Base-by-base conservation (phyloP, 495 filamentous ascomycete species). In the Aspergillus nanangensis region DNA sequence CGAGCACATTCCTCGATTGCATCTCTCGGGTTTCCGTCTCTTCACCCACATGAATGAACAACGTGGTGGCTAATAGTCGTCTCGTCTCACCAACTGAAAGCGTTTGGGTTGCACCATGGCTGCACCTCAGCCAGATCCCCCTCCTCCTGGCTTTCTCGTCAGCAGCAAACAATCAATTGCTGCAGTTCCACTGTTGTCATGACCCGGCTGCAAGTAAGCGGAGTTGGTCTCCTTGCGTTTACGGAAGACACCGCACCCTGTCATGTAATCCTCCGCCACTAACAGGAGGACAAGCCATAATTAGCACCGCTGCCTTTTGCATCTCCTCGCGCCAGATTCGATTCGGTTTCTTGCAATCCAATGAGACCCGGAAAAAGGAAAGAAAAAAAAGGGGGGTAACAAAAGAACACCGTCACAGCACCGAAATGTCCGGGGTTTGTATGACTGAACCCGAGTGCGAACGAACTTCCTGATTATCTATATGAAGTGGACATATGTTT, bases 41-140 rank as follows among this genome's bases (percentile, higher is more conserved):
- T 5, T 29, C 25, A 11, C 25, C 11, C 7, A 11, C 25, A n/a
- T n/a, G n/a, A n/a, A n/a, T n/a, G n/a, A 5, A 29, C 25, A 29
- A 29, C 25, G 25, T 29, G 25, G 25, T 29, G 25, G 25, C 7
- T 11, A 29, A 29, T 11, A 11, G 11, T 29, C 25, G 25, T 29
- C 25, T 29, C n/a, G n/a, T n/a, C 25, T 29, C 25, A 11, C 25
- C 11, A 5, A 11, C 11, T 29, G 25, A 11, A 11, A 29, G 37
- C 27, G n/a, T n/a, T n/a, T n/a, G 37, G 38, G 50, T 53, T 44
- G 27, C 50, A 53, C 50, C 29, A 35, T 45, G 38, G 34, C 24
- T 31, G 34, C 39, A 31, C 10, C 1, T 31, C 10, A 31, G 14
- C 27, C n/a, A 20, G 31, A n/a, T n/a, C n/a, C n/a, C 11, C 21